Percentiles rank a stretch among this genome's conserved stretches.
Evolutionary conservation across 306 rosid genomes (phyloP).

Genomic region (Castanopsis chinensis): DNA sequence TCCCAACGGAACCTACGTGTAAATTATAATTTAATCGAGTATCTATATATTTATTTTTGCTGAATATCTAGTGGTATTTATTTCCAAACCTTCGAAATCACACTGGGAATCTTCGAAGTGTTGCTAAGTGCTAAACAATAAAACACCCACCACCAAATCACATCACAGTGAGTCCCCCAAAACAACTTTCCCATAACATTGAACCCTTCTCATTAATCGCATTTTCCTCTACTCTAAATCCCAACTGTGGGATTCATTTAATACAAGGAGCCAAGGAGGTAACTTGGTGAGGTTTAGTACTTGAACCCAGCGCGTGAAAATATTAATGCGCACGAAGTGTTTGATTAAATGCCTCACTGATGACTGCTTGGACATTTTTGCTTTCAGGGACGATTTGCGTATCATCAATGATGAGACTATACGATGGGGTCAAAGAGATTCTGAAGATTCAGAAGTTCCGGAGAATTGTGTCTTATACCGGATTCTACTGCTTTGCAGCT

Average conservation of each 20-base stretch:
- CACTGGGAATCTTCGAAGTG: neutral
- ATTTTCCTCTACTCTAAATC: neutral
- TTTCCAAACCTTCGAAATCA: neutral
- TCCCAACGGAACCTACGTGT: no score
- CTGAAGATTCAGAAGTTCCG: constrained; percentile 81
- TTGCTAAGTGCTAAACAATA: neutral
- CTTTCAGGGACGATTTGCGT: constrained; percentile 17
- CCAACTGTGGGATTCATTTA: neutral
- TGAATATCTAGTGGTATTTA: no score
- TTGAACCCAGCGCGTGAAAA: neutral
- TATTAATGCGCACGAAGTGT: constrained; percentile 11
- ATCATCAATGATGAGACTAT: constrained; percentile 36
- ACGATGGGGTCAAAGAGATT: constrained; percentile 55
- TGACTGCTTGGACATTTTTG: constrained; percentile 3
- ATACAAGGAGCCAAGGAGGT: neutral
- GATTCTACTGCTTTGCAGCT: constrained; percentile 74
- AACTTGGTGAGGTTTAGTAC: neutral
- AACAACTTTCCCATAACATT: neutral
- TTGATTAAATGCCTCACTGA: constrained; percentile 30
- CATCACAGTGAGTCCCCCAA: neutral
- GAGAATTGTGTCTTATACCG: constrained; percentile 72
- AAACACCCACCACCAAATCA: neutral
- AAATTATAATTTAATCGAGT: no score
- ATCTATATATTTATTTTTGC: no score
- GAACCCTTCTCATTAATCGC: neutral